phyloP scores from a whole-genome alignment of 140 eudicot species.

The Erigeron philadelphicus region DNA sequence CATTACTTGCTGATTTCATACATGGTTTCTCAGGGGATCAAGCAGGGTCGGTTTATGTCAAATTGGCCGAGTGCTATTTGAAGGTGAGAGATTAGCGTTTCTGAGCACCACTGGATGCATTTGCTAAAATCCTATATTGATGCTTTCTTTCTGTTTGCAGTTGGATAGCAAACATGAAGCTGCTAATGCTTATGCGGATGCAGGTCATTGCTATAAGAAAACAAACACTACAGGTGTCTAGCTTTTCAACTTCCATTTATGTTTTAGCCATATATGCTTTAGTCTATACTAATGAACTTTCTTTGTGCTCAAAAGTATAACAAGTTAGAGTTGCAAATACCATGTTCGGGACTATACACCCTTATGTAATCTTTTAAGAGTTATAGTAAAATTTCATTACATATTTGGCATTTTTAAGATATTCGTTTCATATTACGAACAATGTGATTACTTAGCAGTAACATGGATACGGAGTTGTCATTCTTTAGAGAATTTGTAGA shows the following conservation, averaged over 20 bases:
- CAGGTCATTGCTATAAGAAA: slow-evolving; percentile 68
- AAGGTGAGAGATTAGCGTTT: slow-evolving; percentile 29
- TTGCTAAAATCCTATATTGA: slow-evolving; percentile 10
- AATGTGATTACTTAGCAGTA: too few relatives aligned
- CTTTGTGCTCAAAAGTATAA: too few relatives aligned
- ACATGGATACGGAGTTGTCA: too few relatives aligned
- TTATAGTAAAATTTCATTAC: too few relatives aligned
- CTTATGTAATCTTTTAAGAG: too few relatives aligned
- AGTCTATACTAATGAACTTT: too few relatives aligned
- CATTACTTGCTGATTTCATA: slow-evolving; percentile 1
- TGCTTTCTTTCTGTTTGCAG: neutral
- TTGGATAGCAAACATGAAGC: slow-evolving; percentile 80
- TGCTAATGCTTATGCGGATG: slow-evolving; percentile 74
- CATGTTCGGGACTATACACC: too few relatives aligned
- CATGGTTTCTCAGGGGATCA: slow-evolving; percentile 39
- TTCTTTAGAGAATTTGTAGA: too few relatives aligned
- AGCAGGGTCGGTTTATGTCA: slow-evolving; percentile 44
- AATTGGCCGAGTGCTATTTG: slow-evolving; percentile 40
- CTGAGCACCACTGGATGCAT: neutral
- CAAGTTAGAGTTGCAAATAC: too few relatives aligned
- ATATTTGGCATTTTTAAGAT: too few relatives aligned
- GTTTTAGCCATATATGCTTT: neutral
- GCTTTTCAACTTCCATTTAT: neutral
- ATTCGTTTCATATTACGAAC: too few relatives aligned
- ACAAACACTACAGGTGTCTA: slow-evolving; percentile 43